Percentiles rank a stretch among this genome's conserved stretches.
Conservation (phyloP, 2,329 filamentous ascomycete genomes). For the Epichloe sp. region DNA sequence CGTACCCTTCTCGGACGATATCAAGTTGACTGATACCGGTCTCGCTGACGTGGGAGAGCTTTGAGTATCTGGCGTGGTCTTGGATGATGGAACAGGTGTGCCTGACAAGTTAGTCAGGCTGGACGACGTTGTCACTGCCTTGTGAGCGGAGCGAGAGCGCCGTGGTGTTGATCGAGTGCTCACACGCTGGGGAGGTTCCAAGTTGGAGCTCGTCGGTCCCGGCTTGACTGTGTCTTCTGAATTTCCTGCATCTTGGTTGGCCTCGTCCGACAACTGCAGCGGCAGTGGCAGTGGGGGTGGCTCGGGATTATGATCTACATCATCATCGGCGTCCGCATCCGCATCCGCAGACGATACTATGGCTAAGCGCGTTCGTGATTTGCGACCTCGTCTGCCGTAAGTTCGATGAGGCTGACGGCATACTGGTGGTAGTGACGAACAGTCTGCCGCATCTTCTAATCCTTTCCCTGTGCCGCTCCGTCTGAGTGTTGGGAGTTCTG, state of each 20-base stretch:
- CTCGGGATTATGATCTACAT: background rate
- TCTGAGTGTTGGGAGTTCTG: slow-evolving; percentile 22
- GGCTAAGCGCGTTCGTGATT: background rate
- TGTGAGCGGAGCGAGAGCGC: slow-evolving; percentile 6
- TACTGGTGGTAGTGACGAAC: slow-evolving; percentile 16
- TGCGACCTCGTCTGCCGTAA: slow-evolving; percentile 1
- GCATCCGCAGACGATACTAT: slow-evolving; percentile 4
- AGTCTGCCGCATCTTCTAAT: slow-evolving; percentile 11
- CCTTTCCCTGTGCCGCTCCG: slow-evolving; percentile 10
- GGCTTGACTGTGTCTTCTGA: background rate
- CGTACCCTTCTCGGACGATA: slow-evolving; percentile 12
- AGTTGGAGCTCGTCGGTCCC: background rate
- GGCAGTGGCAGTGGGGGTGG: background rate
- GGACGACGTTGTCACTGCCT: slow-evolving; percentile 18
- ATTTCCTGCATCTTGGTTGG: background rate
- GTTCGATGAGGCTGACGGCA: slow-evolving; percentile 7
- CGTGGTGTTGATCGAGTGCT: slow-evolving; percentile 9
- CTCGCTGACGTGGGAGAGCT: slow-evolving; percentile 16
- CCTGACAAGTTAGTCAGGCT: slow-evolving; percentile 26
- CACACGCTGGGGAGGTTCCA: background rate
- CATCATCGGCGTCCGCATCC: background rate
- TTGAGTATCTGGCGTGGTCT: slow-evolving; percentile 23
- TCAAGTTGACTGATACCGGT: slow-evolving; percentile 11
- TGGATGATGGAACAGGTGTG: slow-evolving; percentile 25
- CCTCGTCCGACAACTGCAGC: background rate